These are phyloP conservation scores for Beauveria australis DNA, from an alignment of 2,329 filamentous ascomycete genomes.

Conservation along the genomic window DNA sequence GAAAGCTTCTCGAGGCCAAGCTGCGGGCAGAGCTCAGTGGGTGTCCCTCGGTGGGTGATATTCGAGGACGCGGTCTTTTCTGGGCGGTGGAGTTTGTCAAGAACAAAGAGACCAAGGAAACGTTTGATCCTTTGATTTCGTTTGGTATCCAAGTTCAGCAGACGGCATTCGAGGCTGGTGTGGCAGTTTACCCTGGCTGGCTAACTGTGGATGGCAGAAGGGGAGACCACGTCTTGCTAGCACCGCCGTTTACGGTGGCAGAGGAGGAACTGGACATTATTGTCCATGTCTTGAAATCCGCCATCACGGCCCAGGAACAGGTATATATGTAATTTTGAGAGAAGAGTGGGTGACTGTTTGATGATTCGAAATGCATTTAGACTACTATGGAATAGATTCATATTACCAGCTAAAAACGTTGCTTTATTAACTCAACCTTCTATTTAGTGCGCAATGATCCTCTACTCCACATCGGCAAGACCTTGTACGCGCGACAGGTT, in stretches of 20 bases:
- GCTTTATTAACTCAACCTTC: constrained; percentile 38
- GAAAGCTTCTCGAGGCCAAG: constrained; percentile 20
- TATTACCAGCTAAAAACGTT: constrained; percentile 27
- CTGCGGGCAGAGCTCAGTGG: constrained; percentile 20
- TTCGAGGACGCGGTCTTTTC: constrained; percentile 36
- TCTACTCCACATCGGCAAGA: constrained; percentile 14
- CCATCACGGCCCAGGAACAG: background rate
- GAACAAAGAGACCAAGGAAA: constrained; percentile 26
- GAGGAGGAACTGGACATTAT: constrained; percentile 18
- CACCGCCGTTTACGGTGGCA: constrained; percentile 60
- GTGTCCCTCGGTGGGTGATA: constrained; percentile 29
- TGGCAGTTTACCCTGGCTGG: constrained; percentile 53
- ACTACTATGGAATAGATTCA: background rate
- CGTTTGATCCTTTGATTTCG: constrained; percentile 23
- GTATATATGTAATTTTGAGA: background rate
- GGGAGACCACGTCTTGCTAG: constrained; percentile 63
- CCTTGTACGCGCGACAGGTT: constrained; percentile 7
- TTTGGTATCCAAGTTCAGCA: constrained; percentile 23
- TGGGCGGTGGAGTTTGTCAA: constrained; percentile 39
- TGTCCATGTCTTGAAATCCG: constrained; percentile 6
- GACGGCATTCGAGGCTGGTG: constrained; percentile 21
- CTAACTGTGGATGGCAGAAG: constrained; percentile 51
- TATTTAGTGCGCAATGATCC: constrained; percentile 30
- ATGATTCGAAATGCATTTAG: background rate
- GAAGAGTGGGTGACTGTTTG: too few relatives aligned